Evolutionary conservation across 306 rosid species (phyloP), one percentile per base, ranked within the genome.

Genomic region (Lathyrus sativus): DNA sequence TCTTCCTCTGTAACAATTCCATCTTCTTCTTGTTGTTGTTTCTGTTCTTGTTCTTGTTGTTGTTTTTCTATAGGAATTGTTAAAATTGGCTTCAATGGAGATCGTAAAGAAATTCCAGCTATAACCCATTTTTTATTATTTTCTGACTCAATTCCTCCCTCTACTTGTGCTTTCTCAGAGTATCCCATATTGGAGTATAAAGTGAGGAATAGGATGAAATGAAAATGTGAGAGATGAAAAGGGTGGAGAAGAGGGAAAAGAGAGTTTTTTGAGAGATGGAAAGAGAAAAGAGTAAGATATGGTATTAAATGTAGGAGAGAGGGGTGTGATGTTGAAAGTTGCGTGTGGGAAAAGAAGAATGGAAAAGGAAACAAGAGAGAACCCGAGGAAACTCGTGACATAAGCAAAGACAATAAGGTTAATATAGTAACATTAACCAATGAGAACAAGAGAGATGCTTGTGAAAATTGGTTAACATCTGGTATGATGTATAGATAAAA

Each of bases 81-180:
- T 60, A 63, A 72, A 22, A 92, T 73, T 1, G 91, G 87, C 80
- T 86, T 80, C 67, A 92, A 74, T 11, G 98, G 95, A 2, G 87
- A 62, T 3, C 86, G 83, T 42, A 82, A 55, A 6, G 81, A 74
- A 38, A 88, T 85, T 79, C 88, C 96, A 58, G 90, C 85, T 11
- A 92, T 77, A 18, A 80, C 86, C 91, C 93, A 80, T 74, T 82
- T 89, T 66, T 28, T 69, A 12, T 51, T 46, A 49, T 66, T 39
- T 18, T 84, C 89, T 11, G 87, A 64, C 2, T 86, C 88, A 15
- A 81, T 60, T 11, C 1, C 72, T 67, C 80, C 70, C 0, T 78
- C 92, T 13, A 66, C 80, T 55, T 80, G 82, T 15, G 72, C 46
- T 18, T 85, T 80, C 78, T 83, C 87, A 0, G 96, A 73, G 50